phyloP scores from a whole-genome alignment of 106 monocot genomes.

The Dactylorhiza incarnata region DNA sequence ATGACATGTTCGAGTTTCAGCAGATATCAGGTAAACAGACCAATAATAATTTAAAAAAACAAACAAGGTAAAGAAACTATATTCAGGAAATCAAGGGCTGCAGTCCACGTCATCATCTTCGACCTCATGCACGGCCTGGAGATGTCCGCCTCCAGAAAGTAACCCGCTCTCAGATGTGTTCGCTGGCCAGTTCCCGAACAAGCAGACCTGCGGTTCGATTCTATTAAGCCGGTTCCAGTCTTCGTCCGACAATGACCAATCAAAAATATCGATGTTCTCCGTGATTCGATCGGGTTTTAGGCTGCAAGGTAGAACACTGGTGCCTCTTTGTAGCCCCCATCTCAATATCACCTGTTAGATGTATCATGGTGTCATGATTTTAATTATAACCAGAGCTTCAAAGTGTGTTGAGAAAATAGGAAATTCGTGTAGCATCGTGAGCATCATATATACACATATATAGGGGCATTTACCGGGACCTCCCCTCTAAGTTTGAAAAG shows the following conservation, averaged over 20 bases:
- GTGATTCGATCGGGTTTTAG: constrained; percentile 53
- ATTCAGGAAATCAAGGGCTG: constrained; percentile 17
- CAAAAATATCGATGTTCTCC: constrained; percentile 61
- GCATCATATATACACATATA: too few relatives aligned
- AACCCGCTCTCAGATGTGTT: constrained; percentile 35
- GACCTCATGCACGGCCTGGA: constrained; percentile 75
- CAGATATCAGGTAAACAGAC: background rate
- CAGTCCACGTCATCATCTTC: constrained; percentile 66
- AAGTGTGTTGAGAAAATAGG: too few relatives aligned
- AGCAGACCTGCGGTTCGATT: constrained; percentile 76
- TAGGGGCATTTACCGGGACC: too few relatives aligned
- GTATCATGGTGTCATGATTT: background rate
- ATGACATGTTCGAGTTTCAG: background rate
- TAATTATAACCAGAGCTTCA: background rate
- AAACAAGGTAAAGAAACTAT: too few relatives aligned
- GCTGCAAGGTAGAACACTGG: constrained; percentile 76
- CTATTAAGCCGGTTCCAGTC: constrained; percentile 47
- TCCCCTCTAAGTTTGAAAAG: too few relatives aligned
- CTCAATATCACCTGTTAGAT: constrained; percentile 51
- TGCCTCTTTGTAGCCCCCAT: constrained; percentile 79
- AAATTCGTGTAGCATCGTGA: too few relatives aligned
- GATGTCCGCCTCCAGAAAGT: constrained; percentile 44
- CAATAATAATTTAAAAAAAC: background rate
- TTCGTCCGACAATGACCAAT: constrained; percentile 58
- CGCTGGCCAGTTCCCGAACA: constrained; percentile 48